Conservation (phyloP, 371 early-diverging fungal species). For the Rhizomucor pusillus region DNA sequence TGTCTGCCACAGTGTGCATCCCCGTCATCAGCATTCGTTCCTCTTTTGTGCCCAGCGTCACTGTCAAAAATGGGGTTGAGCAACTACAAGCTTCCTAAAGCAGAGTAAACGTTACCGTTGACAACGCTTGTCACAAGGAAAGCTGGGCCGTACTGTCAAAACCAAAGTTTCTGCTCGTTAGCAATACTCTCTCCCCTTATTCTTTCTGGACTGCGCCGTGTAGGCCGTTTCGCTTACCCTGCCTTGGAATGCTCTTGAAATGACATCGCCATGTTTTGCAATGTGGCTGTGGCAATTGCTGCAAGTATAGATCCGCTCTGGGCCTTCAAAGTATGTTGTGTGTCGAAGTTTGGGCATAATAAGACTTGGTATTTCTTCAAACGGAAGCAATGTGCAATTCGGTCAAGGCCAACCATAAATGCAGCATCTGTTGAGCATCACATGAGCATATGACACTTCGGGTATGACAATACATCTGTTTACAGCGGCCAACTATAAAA, state of each 20-base stretch:
- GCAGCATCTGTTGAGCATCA: background rate
- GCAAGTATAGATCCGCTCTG: constrained; percentile 13
- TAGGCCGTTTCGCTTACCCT: constrained; percentile 9
- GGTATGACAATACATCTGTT: background rate
- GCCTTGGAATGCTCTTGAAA: constrained; percentile 16
- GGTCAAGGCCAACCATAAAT: background rate
- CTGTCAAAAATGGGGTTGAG: background rate
- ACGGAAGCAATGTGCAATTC: background rate
- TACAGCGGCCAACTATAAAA: too few species aligned
- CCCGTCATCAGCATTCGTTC: constrained; percentile 78
- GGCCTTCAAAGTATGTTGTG: background rate
- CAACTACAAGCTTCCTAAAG: background rate
- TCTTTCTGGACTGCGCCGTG: too few species aligned
- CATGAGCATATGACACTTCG: background rate
- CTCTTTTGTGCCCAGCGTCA: constrained; percentile 63
- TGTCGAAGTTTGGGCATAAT: background rate
- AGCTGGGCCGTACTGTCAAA: too few species aligned
- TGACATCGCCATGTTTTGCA: constrained; percentile 9
- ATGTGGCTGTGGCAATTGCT: constrained; percentile 17
- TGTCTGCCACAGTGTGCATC: constrained; percentile 75
- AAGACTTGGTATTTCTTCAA: background rate
- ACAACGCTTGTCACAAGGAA: too few species aligned
- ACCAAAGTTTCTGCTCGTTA: too few species aligned
- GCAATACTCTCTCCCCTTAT: too few species aligned
- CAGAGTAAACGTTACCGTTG: too few species aligned